Percentiles rank a stretch among this genome's conserved stretches.
Evolutionary conservation across 768 basidiomycete species (phyloP).

Genomic region (Asterophora parasitica): DNA sequence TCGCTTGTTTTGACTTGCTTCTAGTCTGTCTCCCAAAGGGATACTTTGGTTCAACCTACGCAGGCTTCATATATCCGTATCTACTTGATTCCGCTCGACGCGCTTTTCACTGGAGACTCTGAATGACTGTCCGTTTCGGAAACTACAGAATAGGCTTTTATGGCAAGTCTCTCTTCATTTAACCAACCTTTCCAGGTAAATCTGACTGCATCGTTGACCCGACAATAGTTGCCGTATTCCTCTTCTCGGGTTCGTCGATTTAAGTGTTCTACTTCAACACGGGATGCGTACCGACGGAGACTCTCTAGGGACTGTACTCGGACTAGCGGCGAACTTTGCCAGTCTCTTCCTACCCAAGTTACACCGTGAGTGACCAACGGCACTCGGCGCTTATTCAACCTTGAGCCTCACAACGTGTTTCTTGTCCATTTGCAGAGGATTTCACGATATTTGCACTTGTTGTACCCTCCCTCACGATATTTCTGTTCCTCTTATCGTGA

Average conservation of each 20-base stretch:
- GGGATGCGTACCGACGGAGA: slow-evolving; percentile 4
- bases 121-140: slow-evolving; percentile 60
- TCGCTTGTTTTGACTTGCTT: too few relatives aligned
- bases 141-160: slow-evolving; percentile 51
- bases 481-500: slow-evolving; percentile 56
- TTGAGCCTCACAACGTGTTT: slow-evolving; percentile 1
- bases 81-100: too few relatives aligned
- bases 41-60: too few relatives aligned
- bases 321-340: slow-evolving; percentile 65
- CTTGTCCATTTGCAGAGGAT: slow-evolving; percentile 41
- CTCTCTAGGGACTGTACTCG: slow-evolving; percentile 50
- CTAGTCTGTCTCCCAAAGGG: too few relatives aligned
- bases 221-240: slow-evolving; percentile 37
- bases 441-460: slow-evolving; percentile 69
- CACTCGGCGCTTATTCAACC: slow-evolving; percentile 2
- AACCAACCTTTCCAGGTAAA: slow-evolving; percentile 4
- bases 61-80: too few relatives aligned
- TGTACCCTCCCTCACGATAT: slow-evolving; percentile 60
- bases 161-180: slow-evolving; percentile 27
- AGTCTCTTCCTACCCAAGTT: slow-evolving; percentile 59
- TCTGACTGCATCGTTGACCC: slow-evolving; percentile 1
- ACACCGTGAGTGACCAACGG: slow-evolving; percentile 43
- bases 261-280: neutral
- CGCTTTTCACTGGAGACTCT: too few relatives aligned
- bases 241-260: slow-evolving; percentile 36